Evolutionary conservation across 164 flowering plant genomes (phyloP).

Genomic region (Santalum album): DNA sequence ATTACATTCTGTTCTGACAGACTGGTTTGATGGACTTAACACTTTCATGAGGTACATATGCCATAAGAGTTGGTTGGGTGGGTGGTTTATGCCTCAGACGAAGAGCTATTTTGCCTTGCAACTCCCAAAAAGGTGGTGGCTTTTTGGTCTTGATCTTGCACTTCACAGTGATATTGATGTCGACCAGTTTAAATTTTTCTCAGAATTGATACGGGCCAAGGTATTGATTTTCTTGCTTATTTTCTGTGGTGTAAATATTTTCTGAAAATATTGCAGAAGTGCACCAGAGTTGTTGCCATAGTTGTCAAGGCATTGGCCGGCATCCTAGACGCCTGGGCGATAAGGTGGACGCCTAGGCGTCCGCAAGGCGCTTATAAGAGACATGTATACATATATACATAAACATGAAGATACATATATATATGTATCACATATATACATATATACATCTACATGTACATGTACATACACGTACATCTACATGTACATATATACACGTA

Average conservation of each 20-base stretch:
- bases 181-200: slow-evolving; percentile 91
- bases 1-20: slow-evolving; percentile 26
- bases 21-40: slow-evolving; percentile 99
- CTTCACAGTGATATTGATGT: slow-evolving; percentile 97
- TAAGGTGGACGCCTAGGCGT: no score
- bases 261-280: no score
- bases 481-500: no score
- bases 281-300: not conserved
- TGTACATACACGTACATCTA: no score
- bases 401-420: no score
- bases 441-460: no score
- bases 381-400: no score
- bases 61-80: slow-evolving; percentile 97
- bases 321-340: no score
- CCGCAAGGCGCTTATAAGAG: no score
- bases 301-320: no score
- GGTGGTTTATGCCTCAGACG: slow-evolving; percentile 98
- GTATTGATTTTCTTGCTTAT: slow-evolving; percentile 24
- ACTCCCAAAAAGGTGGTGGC: slow-evolving; percentile 96
- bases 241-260: not conserved
- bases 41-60: slow-evolving; percentile 95
- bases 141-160: slow-evolving; percentile 95
- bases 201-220: slow-evolving; percentile 65
- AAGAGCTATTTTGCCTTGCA: slow-evolving; percentile 97
- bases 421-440: no score